Conservation (phyloP, 2,329 filamentous ascomycete species). For the Hypomyces rosellus region DNA sequence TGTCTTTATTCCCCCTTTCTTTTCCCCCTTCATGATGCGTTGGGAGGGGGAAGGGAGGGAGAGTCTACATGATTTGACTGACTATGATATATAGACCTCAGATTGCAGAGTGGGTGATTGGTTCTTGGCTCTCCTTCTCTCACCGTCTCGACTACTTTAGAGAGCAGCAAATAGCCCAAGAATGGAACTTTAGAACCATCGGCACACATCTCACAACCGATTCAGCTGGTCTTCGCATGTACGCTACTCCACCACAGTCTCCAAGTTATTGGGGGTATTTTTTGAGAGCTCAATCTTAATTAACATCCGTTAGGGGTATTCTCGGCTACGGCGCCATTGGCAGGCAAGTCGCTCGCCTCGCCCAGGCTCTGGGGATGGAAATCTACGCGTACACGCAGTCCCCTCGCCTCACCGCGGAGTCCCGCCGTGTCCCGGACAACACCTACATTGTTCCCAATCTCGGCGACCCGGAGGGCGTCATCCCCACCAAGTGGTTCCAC, state of each 20-base stretch:
- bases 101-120: constrained; percentile 37
- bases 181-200: constrained; percentile 20
- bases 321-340: constrained; percentile 42
- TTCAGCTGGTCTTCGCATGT: constrained; percentile 30
- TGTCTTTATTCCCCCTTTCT: not conserved
- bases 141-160: constrained; percentile 26
- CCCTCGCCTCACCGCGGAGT: constrained; percentile 52
- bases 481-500: constrained; percentile 38
- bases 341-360: constrained; percentile 40
- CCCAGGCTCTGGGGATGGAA: constrained; percentile 56
- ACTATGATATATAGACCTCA: constrained; percentile 22
- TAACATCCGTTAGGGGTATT: constrained; percentile 23
- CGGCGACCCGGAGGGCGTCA: constrained; percentile 36
- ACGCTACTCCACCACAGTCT: constrained; percentile 7
- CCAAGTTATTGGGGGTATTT: too few species aligned
- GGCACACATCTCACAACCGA: constrained; percentile 20
- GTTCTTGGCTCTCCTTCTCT: constrained; percentile 26
- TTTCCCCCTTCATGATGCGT: not conserved
- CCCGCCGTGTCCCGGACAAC: constrained; percentile 38
- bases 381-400: constrained; percentile 62
- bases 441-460: constrained; percentile 60
- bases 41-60: not conserved
- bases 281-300: not conserved
- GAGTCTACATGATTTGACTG: not conserved
- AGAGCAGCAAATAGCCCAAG: constrained; percentile 21